Percentiles rank a stretch among this genome's conserved stretches.
Conservation (phyloP, 1,139 yeast species). For the Pneumocystis sp. region DNA sequence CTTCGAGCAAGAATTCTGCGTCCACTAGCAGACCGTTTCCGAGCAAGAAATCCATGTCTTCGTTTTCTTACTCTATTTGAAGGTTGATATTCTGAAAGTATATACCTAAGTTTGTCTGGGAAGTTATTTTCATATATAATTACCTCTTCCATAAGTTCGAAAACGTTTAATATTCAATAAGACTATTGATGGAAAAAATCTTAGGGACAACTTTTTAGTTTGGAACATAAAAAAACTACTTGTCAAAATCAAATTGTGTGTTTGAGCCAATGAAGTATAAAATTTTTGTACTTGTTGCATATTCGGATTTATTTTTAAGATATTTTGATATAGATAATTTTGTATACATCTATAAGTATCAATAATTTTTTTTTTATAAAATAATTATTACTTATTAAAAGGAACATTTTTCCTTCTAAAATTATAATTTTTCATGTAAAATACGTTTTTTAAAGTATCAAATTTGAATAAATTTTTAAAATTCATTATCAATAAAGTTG, state of each 20-base stretch:
- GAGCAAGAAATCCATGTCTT: slow-evolving; percentile 2
- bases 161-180: background rate
- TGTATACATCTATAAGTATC: background rate
- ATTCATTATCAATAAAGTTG: background rate
- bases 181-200: background rate
- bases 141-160: background rate
- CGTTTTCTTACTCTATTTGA: slow-evolving; percentile 1
- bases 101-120: background rate
- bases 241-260: too few species aligned
- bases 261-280: too few species aligned
- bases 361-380: background rate
- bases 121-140: background rate
- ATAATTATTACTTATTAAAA: background rate
- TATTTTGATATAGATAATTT: background rate
- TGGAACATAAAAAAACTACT: background rate
- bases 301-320: background rate
- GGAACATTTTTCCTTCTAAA: background rate
- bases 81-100: background rate
- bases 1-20: slow-evolving; percentile 1
- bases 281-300: too few species aligned
- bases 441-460: background rate
- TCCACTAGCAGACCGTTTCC: background rate
- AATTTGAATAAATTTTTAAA: background rate
- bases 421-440: background rate
- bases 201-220: background rate